Evolutionary conservation across 352 stramenopile genomes (phyloP).

Genomic region (Phytophthora citricola): DNA sequence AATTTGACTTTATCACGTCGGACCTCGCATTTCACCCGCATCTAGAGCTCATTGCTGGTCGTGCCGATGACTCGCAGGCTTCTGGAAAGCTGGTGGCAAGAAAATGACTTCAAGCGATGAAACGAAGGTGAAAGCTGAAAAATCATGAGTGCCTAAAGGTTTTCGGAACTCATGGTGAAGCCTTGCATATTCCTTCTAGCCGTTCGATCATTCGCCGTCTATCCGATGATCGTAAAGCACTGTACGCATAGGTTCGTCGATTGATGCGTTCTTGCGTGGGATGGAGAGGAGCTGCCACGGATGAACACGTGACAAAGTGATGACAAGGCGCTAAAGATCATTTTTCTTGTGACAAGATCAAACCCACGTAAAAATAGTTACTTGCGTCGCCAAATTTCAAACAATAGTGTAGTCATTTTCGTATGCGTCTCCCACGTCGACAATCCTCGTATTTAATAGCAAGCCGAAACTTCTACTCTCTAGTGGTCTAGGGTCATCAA

Average conservation of each 20-base stretch:
- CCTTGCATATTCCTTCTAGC: too few relatives aligned
- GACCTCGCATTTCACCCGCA: neutral
- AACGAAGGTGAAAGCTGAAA: neutral
- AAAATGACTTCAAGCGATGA: neutral
- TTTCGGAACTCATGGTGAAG: neutral
- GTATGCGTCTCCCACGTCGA: too few relatives aligned
- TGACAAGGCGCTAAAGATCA: neutral
- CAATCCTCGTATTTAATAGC: too few relatives aligned
- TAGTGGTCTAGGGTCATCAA: too few relatives aligned
- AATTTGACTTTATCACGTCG: neutral
- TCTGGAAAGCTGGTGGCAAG: neutral
- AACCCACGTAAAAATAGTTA: too few relatives aligned
- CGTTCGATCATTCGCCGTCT: too few relatives aligned
- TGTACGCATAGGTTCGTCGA: too few relatives aligned
- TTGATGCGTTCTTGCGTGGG: neutral
- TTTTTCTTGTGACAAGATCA: too few relatives aligned
- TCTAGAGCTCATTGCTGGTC: neutral
- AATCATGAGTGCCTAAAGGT: neutral
- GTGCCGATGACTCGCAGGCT: neutral
- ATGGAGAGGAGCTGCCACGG: slow-evolving; percentile 25
- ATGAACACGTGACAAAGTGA: slow-evolving; percentile 47
- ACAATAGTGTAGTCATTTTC: too few relatives aligned
- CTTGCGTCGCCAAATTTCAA: too few relatives aligned
- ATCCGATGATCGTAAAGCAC: too few relatives aligned
- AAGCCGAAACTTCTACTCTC: too few relatives aligned